A percentile compares a stretch with the other conserved stretches of the same genome.
phyloP scores from a whole-genome alignment of 148 eudicot genomes.

The Talinum fruticosum region DNA sequence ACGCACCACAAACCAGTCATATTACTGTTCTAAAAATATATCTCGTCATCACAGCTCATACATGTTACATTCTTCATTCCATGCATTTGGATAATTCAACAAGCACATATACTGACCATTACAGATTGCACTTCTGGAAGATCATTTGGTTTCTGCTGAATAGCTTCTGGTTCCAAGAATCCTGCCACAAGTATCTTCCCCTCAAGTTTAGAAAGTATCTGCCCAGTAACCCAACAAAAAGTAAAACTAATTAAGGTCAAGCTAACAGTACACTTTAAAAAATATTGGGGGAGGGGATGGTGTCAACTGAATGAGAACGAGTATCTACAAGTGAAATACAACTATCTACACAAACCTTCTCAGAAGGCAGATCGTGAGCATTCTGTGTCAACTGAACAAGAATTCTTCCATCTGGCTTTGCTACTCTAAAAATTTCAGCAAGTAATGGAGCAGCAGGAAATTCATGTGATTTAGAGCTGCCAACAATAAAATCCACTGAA shows the following conservation, averaged over 20 bases:
- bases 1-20: neutral
- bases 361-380: slow-evolving; percentile 30
- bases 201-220: slow-evolving; percentile 54
- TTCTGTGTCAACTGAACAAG: slow-evolving; percentile 40
- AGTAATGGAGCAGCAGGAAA: slow-evolving; percentile 56
- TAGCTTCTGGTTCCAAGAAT: slow-evolving; percentile 53
- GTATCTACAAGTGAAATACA: neutral
- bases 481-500: slow-evolving; percentile 49
- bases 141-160: slow-evolving; percentile 25
- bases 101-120: slow-evolving; percentile 55
- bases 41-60: neutral
- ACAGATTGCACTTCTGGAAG: slow-evolving; percentile 40
- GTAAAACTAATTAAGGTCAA: neutral
- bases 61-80: neutral
- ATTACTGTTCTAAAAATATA: neutral
- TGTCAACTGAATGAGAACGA: too few species aligned
- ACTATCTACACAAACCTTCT: slow-evolving; percentile 21
- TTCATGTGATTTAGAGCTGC: slow-evolving; percentile 45
- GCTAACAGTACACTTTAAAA: too few species aligned
- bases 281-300: neutral
- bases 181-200: slow-evolving; percentile 75
- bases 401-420: slow-evolving; percentile 76
- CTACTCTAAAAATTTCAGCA: slow-evolving; percentile 53
- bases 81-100: neutral
- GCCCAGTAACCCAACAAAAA: slow-evolving; percentile 21